phyloP scores from a whole-genome alignment of 805 yeast genomes.

The Zygosaccharomyces siamensis region DNA sequence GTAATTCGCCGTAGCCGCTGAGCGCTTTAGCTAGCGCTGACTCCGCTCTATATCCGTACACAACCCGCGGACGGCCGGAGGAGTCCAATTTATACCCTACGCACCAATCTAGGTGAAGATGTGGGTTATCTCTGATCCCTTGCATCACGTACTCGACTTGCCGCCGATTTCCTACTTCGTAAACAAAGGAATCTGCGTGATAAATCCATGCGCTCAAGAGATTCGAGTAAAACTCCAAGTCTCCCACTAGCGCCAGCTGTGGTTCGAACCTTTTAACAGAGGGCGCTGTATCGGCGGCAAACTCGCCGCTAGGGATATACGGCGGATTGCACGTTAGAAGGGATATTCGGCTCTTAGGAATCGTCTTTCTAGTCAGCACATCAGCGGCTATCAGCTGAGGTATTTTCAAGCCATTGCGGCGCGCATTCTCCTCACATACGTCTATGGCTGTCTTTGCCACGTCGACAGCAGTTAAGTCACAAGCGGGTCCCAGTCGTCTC shows the following conservation, averaged over 20 bases:
- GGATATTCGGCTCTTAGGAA: slow-evolving; percentile 34
- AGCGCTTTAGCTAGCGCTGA: background rate
- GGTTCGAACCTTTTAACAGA: slow-evolving; percentile 80
- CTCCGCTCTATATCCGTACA: slow-evolving; percentile 51
- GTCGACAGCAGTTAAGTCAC: slow-evolving; percentile 48
- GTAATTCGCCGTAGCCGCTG: slow-evolving; percentile 5
- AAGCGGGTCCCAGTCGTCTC: slow-evolving; percentile 20
- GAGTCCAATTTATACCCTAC: slow-evolving; percentile 48
- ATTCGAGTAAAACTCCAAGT: slow-evolving; percentile 61
- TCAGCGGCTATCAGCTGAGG: slow-evolving; percentile 5
- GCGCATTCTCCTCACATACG: slow-evolving; percentile 29
- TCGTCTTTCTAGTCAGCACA: background rate
- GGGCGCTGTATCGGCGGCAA: slow-evolving; percentile 43
- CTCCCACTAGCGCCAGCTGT: slow-evolving; percentile 69
- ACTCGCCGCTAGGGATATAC: slow-evolving; percentile 45
- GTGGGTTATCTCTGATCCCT: slow-evolving; percentile 13
- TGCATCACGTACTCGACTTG: slow-evolving; percentile 49
- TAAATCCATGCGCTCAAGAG: slow-evolving; percentile 45
- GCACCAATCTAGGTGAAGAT: slow-evolving; percentile 41
- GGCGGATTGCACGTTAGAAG: slow-evolving; percentile 88
- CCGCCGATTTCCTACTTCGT: slow-evolving; percentile 63
- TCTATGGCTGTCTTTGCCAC: slow-evolving; percentile 48
- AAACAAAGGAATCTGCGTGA: slow-evolving; percentile 52
- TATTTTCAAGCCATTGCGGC: background rate
- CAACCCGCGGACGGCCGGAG: slow-evolving; percentile 51